These are phyloP conservation scores for Copromyces sp. DNA, from an alignment of 495 filamentous ascomycete genomes.

Conservation along the genomic window DNA sequence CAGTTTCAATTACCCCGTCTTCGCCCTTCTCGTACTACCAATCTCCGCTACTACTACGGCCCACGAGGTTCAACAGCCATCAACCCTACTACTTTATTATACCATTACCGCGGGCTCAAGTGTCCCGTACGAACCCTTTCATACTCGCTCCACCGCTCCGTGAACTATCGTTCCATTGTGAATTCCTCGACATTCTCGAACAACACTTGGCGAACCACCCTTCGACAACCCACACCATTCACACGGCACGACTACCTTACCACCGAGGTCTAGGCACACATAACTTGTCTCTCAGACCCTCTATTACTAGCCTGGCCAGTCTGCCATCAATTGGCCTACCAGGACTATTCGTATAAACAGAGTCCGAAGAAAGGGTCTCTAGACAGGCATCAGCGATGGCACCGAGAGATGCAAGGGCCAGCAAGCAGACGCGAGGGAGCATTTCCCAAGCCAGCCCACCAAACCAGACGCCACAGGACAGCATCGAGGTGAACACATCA, in stretches of 20 bases:
- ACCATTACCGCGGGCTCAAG: background rate
- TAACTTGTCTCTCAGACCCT: background rate
- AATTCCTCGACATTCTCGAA: background rate
- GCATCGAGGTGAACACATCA: background rate
- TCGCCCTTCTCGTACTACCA: background rate
- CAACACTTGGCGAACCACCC: background rate
- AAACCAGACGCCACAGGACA: background rate
- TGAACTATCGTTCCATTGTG: background rate
- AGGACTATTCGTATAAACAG: background rate
- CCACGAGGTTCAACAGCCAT: background rate
- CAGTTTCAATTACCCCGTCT: background rate
- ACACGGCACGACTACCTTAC: background rate
- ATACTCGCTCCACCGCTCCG: background rate
- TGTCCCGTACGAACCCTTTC: background rate
- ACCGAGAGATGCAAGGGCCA: background rate
- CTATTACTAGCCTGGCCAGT: background rate
- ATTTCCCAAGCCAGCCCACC: background rate
- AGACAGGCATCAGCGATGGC: background rate
- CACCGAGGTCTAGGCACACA: background rate
- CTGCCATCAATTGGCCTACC: background rate
- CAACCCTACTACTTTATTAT: background rate
- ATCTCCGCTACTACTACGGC: background rate
- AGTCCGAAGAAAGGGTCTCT: background rate
- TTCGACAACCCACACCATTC: background rate
- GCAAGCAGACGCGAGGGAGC: background rate